phyloP scores from a whole-genome alignment of 1,284 basidiomycete species.

The Wallemia mellicola region DNA sequence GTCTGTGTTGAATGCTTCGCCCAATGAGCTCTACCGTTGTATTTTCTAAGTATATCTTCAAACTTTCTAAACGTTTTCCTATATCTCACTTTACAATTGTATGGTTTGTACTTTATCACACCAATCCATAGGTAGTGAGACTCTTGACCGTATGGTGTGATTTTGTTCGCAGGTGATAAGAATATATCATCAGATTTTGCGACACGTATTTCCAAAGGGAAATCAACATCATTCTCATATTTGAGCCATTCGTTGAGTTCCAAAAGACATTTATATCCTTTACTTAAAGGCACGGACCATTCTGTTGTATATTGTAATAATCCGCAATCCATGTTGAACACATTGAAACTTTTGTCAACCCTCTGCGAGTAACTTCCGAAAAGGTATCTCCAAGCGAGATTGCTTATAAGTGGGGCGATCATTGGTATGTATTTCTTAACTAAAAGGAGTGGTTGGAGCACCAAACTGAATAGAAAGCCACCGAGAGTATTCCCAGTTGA shows the following conservation, averaged over 20 bases:
- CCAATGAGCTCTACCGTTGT: slow-evolving; percentile 81
- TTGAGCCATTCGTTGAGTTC: slow-evolving; percentile 49
- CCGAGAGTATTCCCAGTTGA: background rate
- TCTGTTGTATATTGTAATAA: slow-evolving; percentile 60
- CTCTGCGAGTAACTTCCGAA: background rate
- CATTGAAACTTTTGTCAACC: background rate
- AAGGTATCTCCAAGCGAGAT: background rate
- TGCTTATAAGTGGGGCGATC: background rate
- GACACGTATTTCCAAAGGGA: slow-evolving; percentile 78
- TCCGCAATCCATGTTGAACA: background rate
- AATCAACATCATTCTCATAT: slow-evolving; percentile 44
- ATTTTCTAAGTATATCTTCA: slow-evolving; percentile 36
- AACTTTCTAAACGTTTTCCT: slow-evolving; percentile 48
- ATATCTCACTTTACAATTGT: slow-evolving; percentile 64
- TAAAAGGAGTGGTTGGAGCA: background rate
- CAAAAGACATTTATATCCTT: slow-evolving; percentile 30
- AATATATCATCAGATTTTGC: slow-evolving; percentile 70
- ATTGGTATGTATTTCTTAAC: background rate
- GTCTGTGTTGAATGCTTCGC: slow-evolving; percentile 64
- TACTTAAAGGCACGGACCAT: slow-evolving; percentile 50
- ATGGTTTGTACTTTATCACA: slow-evolving; percentile 88
- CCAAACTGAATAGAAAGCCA: background rate
- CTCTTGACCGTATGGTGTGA: slow-evolving; percentile 24
- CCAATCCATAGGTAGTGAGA: slow-evolving; percentile 73
- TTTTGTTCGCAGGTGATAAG: slow-evolving; percentile 33